Conservation (phyloP, 2,329 filamentous ascomycete genomes). For the Fusarium miscanthi region DNA sequence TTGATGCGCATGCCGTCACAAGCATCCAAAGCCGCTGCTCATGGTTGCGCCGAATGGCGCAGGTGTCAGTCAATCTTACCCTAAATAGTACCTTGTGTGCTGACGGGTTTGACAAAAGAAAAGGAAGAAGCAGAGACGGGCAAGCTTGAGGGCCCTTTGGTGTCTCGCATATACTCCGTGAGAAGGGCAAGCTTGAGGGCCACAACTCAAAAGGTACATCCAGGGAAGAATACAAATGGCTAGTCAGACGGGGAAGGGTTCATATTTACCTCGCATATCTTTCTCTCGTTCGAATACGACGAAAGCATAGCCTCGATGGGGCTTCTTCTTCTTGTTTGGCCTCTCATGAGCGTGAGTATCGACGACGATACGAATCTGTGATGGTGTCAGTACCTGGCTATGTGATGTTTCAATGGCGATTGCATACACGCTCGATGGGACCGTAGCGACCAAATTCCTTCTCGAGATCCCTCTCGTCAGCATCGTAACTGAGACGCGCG, state of each 20-base stretch:
- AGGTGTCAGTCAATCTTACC: slow-evolving; percentile 77
- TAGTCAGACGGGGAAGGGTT: slow-evolving; percentile 45
- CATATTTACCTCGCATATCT: slow-evolving; percentile 95
- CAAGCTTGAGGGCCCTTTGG: slow-evolving; percentile 66
- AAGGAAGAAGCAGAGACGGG: slow-evolving; percentile 57
- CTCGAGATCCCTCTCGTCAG: slow-evolving; percentile 89
- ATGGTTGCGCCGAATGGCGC: slow-evolving; percentile 67
- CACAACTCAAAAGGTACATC: slow-evolving; percentile 50
- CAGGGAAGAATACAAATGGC: slow-evolving; percentile 39
- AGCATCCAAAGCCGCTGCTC: slow-evolving; percentile 86
- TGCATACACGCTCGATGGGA: slow-evolving; percentile 86
- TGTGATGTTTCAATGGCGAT: neutral
- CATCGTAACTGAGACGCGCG: slow-evolving; percentile 88
- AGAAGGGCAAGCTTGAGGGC: slow-evolving; percentile 58
- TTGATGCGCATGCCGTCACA: slow-evolving; percentile 92
- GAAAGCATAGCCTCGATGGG: slow-evolving; percentile 92
- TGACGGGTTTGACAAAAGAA: slow-evolving; percentile 41
- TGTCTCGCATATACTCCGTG: slow-evolving; percentile 58
- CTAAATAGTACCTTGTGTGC: slow-evolving; percentile 47
- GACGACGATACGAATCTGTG: slow-evolving; percentile 85
- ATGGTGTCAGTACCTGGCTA: slow-evolving; percentile 28
- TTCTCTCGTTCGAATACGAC: slow-evolving; percentile 97
- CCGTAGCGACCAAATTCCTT: slow-evolving; percentile 94
- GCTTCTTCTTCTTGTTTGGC: slow-evolving; percentile 81
- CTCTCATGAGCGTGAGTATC: slow-evolving; percentile 77